Evolutionary conservation across 176 grass and related monocot species (phyloP), one percentile per base, ranked within the genome.

Genomic region (Oryza coarctata): DNA sequence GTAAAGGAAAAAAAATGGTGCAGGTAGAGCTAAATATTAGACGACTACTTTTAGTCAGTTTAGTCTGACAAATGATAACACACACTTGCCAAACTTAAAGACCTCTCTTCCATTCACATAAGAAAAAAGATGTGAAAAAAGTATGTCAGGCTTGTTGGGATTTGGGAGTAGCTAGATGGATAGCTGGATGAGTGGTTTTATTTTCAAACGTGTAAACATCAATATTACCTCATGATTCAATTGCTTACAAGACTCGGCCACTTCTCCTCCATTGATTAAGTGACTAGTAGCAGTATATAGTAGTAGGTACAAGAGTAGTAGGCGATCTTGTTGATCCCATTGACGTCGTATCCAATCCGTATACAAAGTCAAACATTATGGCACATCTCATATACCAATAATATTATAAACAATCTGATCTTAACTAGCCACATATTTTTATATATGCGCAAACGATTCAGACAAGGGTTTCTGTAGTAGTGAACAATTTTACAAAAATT

Each of bases 241-340:
- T 89, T 89, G 87, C 87, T 85, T 89, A 60, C 78, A 85, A 71
- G 87, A 30, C 78, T 85, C 71, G 44, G 35, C 78, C 22, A 58
- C 52, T 58, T 22, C 52, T n/a, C 23, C 23, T 82, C 73, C 35
- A 86, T 89, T 73, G 72, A 82, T 77, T 89, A 85, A 63, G 79
- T 45, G 32, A 38, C 23, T 25, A 65, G 72, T 63, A 64, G 70
- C 72, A 75, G 71, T 75, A n/a, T n/a, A n/a, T n/a, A 64, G 75
- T 39, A 72, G 74, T 81, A 81, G 71, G 65, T 89, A 5, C 44
- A n/a, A n/a, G 39, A 9, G 43, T 76, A 9, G 57, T 76, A 76
- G 44, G 87, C 52, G 49, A 18, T 52, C 17, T 52, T 52, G 13
- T 85, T 86, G 72, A 82, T 82, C 31, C 41, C 52, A 52, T 77